These are phyloP conservation scores for Inga leiocalycina DNA, from an alignment of 306 rosid genomes.

Conservation along the genomic window DNA sequence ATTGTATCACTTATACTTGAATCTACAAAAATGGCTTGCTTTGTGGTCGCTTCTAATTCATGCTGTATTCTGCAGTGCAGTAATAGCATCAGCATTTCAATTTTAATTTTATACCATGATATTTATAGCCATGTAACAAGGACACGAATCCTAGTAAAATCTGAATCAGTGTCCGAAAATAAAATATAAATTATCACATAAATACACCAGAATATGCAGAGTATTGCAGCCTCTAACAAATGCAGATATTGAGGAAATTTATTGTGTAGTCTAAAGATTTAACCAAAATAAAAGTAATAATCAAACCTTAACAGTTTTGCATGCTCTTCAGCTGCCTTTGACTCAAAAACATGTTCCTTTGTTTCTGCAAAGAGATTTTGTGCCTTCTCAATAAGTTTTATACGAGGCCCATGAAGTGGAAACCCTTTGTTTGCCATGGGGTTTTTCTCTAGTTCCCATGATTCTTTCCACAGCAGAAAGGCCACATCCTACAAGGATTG, in stretches of 20 bases:
- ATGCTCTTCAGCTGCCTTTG: constrained; percentile 98
- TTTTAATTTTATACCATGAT: constrained; percentile 1
- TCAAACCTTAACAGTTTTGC: constrained; percentile 82
- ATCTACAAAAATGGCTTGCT: constrained; percentile 98
- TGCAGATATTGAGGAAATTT: constrained; percentile 19
- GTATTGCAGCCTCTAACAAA: constrained; percentile 22
- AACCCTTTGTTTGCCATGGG: constrained; percentile 98
- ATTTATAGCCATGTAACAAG: constrained; percentile 30
- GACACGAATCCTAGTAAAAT: constrained; percentile 17
- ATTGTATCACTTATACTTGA: constrained; percentile 96
- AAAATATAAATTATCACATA: constrained; percentile 10
- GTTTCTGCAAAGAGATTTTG: constrained; percentile 80
- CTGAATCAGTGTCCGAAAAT: constrained; percentile 8
- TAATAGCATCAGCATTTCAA: constrained; percentile 26
- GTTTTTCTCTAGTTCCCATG: constrained; percentile 86
- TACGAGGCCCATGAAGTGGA: constrained; percentile 94
- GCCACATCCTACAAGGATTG: constrained; percentile 80
- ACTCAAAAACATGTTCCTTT: constrained; percentile 86
- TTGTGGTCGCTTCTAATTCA: constrained; percentile 85
- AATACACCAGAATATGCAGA: constrained; percentile 23
- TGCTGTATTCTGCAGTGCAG: constrained; percentile 75
- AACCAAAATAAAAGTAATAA: constrained; percentile 16
- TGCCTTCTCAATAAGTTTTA: constrained; percentile 80
- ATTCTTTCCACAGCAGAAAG: constrained; percentile 95
- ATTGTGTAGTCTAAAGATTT: constrained; percentile 12